Base-by-base conservation (phyloP, 257 asterid genomes). In the Solanum chilense region DNA sequence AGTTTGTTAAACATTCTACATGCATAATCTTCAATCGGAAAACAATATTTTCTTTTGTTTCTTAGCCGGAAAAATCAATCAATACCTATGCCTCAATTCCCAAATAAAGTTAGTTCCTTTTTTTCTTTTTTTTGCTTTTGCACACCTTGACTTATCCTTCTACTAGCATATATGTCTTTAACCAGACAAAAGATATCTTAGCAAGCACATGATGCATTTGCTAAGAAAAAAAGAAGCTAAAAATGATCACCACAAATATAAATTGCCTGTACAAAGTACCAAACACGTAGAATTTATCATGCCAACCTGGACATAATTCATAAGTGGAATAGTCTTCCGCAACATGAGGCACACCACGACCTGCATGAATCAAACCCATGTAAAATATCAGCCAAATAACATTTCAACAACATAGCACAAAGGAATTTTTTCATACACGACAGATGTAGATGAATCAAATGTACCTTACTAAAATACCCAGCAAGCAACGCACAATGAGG, bases 401-500 rank as follows among this genome's bases (percentile, higher is more conserved):
- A 23, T 33, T 86, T 35, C 73, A 71, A 25, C 35, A 71, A 31
- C 74, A 86, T 87, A 49, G 85, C 69, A 49, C 85, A 81, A 29
- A 81, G 85, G 44, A 49, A 12, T 29, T 81, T 12, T 49, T 80
- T 29, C 60, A 80, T 47, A 47, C 45, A 31, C 13, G 33, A 86
- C 11, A 44, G 86, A 52, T 76, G 81, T 20, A 52, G 90, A 71
- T 31, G 52, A 87, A 87, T 87, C 66, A 52, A 80, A 76, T 91
- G 64, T 89, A 96, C 99, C 98, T 97, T 97, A 91, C 99, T 95
- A 89, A 97, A 97, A 91, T 97, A 97, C 90, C 99, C 99, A 83
- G 99, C 98, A 91, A 97, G 87, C 85, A 95, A 85, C 21, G 99
- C 97, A 90, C 98, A 93, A 87, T 97, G 99, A 86, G 93, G 92